Percentiles rank a stretch among this genome's conserved stretches.
phyloP scores from a whole-genome alignment of 2,329 filamentous ascomycete species.

The Pseudocercospora eumusae region DNA sequence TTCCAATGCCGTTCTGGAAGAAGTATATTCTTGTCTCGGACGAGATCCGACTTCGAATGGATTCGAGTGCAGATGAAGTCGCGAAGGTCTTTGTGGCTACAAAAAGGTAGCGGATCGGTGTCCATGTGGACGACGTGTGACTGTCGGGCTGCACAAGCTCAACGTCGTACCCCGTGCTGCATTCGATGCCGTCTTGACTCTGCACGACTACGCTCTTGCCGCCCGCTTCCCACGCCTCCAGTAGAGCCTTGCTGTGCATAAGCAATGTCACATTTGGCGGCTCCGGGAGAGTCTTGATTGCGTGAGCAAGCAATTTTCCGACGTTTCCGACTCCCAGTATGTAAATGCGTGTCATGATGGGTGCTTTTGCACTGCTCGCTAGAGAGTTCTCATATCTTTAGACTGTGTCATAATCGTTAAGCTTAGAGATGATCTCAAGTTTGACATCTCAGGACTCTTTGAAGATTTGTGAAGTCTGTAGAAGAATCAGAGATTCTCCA shows the following conservation, averaged over 20 bases:
- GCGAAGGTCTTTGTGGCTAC: not conserved
- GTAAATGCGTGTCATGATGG: not conserved
- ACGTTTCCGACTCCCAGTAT: not conserved
- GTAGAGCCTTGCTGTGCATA: not conserved
- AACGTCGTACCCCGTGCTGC: not conserved
- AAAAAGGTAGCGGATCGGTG: not conserved
- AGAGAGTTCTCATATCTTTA: not conserved
- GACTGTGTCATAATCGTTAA: not conserved
- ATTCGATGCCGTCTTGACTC: not conserved
- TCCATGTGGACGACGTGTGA: not conserved
- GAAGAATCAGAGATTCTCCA: not conserved
- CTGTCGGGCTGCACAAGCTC: not conserved
- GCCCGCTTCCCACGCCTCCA: not conserved
- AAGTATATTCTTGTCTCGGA: not conserved
- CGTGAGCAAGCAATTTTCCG: not conserved
- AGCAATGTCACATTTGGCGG: not conserved
- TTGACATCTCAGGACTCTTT: not conserved
- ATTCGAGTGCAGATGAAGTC: not conserved
- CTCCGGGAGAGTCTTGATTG: not conserved
- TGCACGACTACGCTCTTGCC: not conserved
- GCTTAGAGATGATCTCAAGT: not conserved
- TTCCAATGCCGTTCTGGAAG: not conserved
- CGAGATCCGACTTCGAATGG: not conserved
- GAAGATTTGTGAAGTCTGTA: not conserved
- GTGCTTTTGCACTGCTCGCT: not conserved